Conservation (phyloP, 2,329 filamentous ascomycete genomes). For the Aspergillus sp. region DNA sequence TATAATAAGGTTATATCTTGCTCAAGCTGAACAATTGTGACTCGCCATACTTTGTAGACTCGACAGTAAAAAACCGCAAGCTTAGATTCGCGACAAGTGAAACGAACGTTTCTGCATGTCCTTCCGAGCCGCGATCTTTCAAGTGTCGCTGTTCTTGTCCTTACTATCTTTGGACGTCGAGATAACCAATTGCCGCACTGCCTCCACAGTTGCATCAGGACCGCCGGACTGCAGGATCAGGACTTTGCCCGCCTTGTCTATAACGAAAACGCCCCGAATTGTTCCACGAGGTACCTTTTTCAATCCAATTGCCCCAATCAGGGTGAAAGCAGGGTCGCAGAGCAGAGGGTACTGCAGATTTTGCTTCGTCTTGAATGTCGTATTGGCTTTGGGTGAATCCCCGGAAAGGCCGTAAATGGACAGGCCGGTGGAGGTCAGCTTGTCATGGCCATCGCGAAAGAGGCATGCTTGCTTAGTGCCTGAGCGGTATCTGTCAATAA, state of each 20-base stretch:
- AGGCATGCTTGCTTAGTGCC: slow-evolving; percentile 92
- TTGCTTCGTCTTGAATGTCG: slow-evolving; percentile 89
- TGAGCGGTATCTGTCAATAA: slow-evolving; percentile 42
- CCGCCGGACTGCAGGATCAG: slow-evolving; percentile 75
- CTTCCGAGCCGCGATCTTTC: background rate
- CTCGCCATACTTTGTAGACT: background rate
- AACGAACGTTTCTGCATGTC: background rate
- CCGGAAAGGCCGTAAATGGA: slow-evolving; percentile 87
- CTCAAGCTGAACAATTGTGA: background rate
- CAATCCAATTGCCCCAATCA: slow-evolving; percentile 86
- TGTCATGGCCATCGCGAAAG: slow-evolving; percentile 83
- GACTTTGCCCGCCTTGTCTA: slow-evolving; percentile 81
- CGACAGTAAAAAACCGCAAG: too few species aligned
- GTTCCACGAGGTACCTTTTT: slow-evolving; percentile 84
- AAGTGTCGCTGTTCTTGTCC: slow-evolving; percentile 26
- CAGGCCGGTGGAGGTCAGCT: slow-evolving; percentile 77
- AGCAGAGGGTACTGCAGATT: slow-evolving; percentile 85
- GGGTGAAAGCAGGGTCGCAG: slow-evolving; percentile 74
- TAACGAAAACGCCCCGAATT: slow-evolving; percentile 82
- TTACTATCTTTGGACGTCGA: slow-evolving; percentile 7
- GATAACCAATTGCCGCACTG: slow-evolving; percentile 73
- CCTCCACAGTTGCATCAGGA: slow-evolving; percentile 76
- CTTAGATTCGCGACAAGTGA: too few species aligned
- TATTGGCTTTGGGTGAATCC: slow-evolving; percentile 90
- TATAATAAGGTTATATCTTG: background rate